Percentiles rank a stretch among this genome's conserved stretches.
phyloP scores from a whole-genome alignment of 257 asterid genomes.

The Echium plantagineum region DNA sequence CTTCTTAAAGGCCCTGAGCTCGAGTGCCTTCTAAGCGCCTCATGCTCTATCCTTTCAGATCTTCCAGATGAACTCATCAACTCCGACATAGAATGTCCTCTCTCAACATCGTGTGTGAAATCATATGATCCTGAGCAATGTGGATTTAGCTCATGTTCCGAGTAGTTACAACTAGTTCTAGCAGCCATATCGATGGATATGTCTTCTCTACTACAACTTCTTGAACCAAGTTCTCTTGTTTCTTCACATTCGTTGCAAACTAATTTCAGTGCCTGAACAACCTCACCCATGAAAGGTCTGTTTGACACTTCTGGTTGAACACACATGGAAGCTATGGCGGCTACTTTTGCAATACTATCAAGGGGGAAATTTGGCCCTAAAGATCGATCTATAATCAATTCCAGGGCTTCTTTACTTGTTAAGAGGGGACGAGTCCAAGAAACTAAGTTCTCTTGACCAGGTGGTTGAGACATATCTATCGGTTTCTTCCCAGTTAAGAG shows the following conservation, averaged over 20 bases:
- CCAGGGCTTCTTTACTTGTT: conserved; percentile 44
- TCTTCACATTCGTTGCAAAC: conserved; percentile 60
- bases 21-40: conserved; percentile 53
- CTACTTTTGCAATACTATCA: conserved; percentile 68
- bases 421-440: conserved; percentile 87
- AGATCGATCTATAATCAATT: conserved; percentile 48
- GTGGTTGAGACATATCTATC: conserved; percentile 84
- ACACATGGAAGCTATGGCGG: conserved; percentile 91
- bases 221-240: conserved; percentile 25
- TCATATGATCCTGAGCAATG: conserved; percentile 37
- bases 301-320: conserved; percentile 91
- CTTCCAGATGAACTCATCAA: conserved; percentile 37
- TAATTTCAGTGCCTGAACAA: conserved; percentile 79
- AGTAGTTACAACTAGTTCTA: conserved; percentile 13
- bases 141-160: conserved; percentile 21
- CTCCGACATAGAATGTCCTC: conserved; percentile 60
- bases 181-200: conserved; percentile 27
- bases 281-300: conserved; percentile 96
- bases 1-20: conserved; percentile 63
- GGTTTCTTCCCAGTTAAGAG: conserved; percentile 85
- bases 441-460: conserved; percentile 88
- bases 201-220: conserved; percentile 41
- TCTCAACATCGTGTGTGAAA: conserved; percentile 46
- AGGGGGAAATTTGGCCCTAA: conserved; percentile 43
- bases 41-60: conserved; percentile 30